Base-by-base conservation (phyloP, 2,329 filamentous ascomycete genomes). In the Chalara sp. region DNA sequence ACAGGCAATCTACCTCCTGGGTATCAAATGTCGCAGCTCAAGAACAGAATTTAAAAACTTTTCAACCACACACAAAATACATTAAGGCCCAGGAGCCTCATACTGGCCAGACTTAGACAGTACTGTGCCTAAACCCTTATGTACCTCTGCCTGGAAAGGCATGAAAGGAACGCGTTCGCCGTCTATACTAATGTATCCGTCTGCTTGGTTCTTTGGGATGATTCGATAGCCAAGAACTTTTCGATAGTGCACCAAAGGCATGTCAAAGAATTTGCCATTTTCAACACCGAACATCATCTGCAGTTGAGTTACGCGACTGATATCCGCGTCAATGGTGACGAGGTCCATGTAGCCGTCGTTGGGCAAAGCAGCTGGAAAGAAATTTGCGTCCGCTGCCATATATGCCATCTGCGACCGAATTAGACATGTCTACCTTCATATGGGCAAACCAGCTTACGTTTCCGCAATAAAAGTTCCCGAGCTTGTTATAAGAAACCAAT, bases 391-490 rank as follows among this genome's bases (percentile, higher is more conserved):
- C 10, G 89, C 78, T 0, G 91, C 84, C 89, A 99, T 92, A 68
- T 86, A 95, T 29, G 87, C 83, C 85, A 97, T 95, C 82, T 86
- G 33, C n/a, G 47, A 32, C 48, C 7, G 47, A 21, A 21, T 49
- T 32, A 44, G 49, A 47, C 5, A 2, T 31, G 5, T 31, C 6
- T 8, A 28, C n/a, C n/a, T 21, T 33, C 12, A 28, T 8, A 7
- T 43, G 4, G 5, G 5, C 35, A 11, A 30, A 11, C 11, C 8
- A 21, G 72, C 80, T 71, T 64, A 84, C 83, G 66, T 96, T 99
- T 55, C 93, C 93, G 32, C 85, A 87, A 69, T 95, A 97, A 67
- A 99, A 95, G 63, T 89, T 96, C 44, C 90, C 90, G 50, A 99
- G 73, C 32, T 85, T 88, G 55, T 93, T 82, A 56, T 86, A 79